phyloP scores from a whole-genome alignment of 371 early-diverging fungal genomes.

The Vairimorpha ceranae region DNA sequence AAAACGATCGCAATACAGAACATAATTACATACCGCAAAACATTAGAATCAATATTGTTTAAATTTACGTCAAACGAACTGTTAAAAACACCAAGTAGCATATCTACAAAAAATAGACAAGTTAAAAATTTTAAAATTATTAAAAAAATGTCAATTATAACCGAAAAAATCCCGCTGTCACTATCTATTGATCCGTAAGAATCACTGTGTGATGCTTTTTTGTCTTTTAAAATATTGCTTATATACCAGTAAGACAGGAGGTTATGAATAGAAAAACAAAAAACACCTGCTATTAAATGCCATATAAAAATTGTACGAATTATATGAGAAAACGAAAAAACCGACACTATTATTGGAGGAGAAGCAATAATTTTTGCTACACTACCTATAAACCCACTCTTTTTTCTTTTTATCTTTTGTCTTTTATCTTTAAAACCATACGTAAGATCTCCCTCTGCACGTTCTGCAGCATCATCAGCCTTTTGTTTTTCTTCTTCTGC shows the following conservation, averaged over 20 bases:
- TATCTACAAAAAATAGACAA: conserved; percentile 5
- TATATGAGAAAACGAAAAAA: conserved; percentile 2
- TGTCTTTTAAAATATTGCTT: not conserved
- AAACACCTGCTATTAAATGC: not conserved
- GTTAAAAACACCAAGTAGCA: conserved; percentile 4
- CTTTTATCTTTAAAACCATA: not conserved
- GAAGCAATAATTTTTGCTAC: not conserved
- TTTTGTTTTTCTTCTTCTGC: not conserved
- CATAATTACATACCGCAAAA: not conserved
- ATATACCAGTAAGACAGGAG: not conserved
- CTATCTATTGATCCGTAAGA: not conserved
- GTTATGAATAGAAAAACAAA: not conserved
- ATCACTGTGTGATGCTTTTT: not conserved
- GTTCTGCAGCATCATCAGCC: not conserved
- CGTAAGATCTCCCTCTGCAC: not conserved
- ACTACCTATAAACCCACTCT: not conserved
- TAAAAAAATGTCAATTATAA: not conserved
- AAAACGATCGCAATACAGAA: not conserved
- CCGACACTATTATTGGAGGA: conserved; percentile 5
- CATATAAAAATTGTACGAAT: not conserved
- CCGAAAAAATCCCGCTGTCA: not conserved
- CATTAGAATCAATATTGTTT: not conserved
- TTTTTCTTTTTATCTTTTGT: not conserved
- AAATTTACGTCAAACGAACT: not conserved
- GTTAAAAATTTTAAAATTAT: conserved; percentile 6